phyloP scores from a whole-genome alignment of 331 rosid species.

The Quercus phellos region DNA sequence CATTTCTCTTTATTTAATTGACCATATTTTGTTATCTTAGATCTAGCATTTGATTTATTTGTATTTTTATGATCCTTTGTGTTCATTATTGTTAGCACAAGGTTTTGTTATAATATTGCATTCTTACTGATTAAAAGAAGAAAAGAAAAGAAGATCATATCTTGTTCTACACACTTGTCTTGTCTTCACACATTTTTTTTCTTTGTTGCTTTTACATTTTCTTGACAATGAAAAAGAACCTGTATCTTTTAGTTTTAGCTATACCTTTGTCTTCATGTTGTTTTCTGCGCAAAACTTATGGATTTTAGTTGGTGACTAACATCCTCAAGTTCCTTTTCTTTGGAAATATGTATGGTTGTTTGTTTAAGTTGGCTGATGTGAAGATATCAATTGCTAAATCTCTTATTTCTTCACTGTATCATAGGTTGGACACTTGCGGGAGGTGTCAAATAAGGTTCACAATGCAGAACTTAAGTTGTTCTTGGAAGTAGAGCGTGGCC shows the following conservation, averaged over 20 bases:
- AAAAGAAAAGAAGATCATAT: neutral
- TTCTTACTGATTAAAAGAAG: too few relatives aligned
- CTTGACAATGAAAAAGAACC: neutral
- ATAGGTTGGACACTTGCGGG: conserved; percentile 92
- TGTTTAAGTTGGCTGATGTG: conserved; percentile 2
- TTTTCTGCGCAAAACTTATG: neutral
- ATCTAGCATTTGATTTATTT: too few relatives aligned
- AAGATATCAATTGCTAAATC: conserved; percentile 8
- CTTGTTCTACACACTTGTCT: neutral
- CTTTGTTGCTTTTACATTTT: neutral
- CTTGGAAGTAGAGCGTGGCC: conserved; percentile 74
- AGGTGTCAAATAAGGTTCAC: conserved; percentile 78
- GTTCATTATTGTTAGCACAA: too few relatives aligned
- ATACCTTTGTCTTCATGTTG: neutral
- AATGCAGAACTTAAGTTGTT: conserved; percentile 80
- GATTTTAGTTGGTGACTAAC: conserved; percentile 1
- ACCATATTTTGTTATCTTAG: too few relatives aligned
- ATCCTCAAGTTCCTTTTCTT: neutral
- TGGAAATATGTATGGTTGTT: neutral
- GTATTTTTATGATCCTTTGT: too few relatives aligned
- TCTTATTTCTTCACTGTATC: conserved; percentile 3
- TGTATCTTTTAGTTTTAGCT: neutral
- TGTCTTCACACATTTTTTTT: neutral
- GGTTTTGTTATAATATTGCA: too few relatives aligned
- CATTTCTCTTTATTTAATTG: neutral